Base-by-base conservation (phyloP, 1,284 basidiomycete species). In the Peniophora sp. region DNA sequence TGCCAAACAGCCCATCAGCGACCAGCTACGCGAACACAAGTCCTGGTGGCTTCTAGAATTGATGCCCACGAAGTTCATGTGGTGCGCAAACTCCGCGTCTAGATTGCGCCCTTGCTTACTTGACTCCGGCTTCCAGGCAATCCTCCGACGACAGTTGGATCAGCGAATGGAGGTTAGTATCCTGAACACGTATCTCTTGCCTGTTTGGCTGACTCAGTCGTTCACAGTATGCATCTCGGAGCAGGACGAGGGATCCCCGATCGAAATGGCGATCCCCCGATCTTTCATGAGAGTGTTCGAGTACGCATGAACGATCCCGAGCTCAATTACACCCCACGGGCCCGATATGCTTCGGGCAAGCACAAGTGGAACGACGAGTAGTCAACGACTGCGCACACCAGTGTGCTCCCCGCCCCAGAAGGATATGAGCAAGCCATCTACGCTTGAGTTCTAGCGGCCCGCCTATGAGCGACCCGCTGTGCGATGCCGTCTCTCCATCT, bases 1-100 rank as follows among this genome's bases (percentile, higher is more conserved):
- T 55, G 68, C 68, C 1, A 32, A 69, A 18, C 58, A 69, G 55
- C 66, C 68, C 1, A 52, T 73, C 9, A 61, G 74, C 51, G 74
- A 77, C 53, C 51, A 63, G 47, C 61, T 79, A 15, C 62, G 63
- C 49, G 9, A 45, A 0, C 55, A 65, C 22, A 57, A 56, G 17
- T 36, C 71, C 2, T 76, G 75, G 74, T 78, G 75, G 75, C 41
- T 76, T 2, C 59, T 78, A 34, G 75, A 79, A 60, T 60, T 76
- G 36, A 54, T 76, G 2, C 76, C 75, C 2, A 51, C 74, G 51
- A 55, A 54, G 18, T 69, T 66, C 53, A 58, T 62, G 23, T 75
- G 70, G 68, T 74, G 76, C 6, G 20, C 9, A 6, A 22, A 8
- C 23, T 45, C 14, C 20, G 43, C 27, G 12, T 12, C 5, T 32